phyloP scores from a whole-genome alignment of 352 stramenopile species.

The Phytophthora fragariaefolia region DNA sequence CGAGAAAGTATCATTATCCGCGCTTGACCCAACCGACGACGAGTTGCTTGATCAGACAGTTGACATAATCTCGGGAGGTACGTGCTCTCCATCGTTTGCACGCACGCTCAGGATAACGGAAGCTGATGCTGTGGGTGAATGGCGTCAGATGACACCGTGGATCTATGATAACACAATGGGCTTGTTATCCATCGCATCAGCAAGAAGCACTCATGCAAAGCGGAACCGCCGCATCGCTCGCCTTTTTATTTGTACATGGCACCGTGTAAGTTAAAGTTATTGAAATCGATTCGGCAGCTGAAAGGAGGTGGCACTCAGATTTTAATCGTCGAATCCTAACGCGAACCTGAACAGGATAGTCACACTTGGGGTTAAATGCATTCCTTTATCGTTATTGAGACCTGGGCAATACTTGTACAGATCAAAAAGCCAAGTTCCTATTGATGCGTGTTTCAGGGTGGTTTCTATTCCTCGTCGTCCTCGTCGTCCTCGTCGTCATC shows the following conservation, averaged over 20 bases:
- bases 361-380: neutral
- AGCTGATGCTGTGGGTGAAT: conserved; percentile 7
- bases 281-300: conserved; percentile 41
- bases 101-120: neutral
- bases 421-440: conserved; percentile 5
- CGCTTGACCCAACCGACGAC: conserved; percentile 68
- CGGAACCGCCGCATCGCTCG: conserved; percentile 23
- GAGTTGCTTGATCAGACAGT: conserved; percentile 58
- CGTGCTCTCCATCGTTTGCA: conserved; percentile 6
- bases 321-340: conserved; percentile 1
- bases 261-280: conserved; percentile 53
- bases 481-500: conserved; percentile 54
- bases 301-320: conserved; percentile 11
- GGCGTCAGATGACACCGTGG: conserved; percentile 51
- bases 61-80: conserved; percentile 56
- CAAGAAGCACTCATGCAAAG: conserved; percentile 24
- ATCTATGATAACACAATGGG: conserved; percentile 35
- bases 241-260: conserved; percentile 55
- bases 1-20: conserved; percentile 67
- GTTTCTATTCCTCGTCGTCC: conserved; percentile 36
- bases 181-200: conserved; percentile 13
- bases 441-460: conserved; percentile 2
- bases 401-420: neutral
- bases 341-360: neutral
- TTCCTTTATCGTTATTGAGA: no score